Base-by-base conservation (phyloP, 2,329 filamentous ascomycete genomes). In the Botrytis elliptica region DNA sequence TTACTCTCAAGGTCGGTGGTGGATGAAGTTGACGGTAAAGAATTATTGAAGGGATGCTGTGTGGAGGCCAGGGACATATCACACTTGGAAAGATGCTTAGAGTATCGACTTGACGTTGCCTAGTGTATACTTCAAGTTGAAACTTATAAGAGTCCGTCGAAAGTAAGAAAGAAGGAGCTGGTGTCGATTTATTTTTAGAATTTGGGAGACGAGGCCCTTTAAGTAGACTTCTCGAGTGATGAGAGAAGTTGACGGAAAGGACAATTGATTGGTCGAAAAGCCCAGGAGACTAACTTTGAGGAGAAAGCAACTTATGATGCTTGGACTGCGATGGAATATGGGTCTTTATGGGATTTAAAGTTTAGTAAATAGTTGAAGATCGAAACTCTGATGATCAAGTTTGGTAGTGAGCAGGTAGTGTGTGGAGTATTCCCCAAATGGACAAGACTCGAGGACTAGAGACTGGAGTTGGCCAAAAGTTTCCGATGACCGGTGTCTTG, bases 41-140 rank as follows among this genome's bases (percentile, higher is more conserved):
- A 42, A 44, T 73, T 65, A 55, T 73, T 65, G 71, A 76, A 77
- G 74, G 73, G 73, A 71, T 78, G 77, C 74, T 78, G 78, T 72
- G 77, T 75, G 68, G 79, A 78, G 77, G 79, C 79, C 79, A 81
- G 79, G 77, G 80, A 81, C 80, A 81, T 82, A 79, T 79, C 81
- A 81, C 76, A 73, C 73, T 57, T 76, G 77, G 74, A 70, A 46
- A 66, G 69, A 71, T 29, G n/a, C 22, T 49, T 49, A 3, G 8
- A 40, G n/a, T 49, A 42, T 40, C 67, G 42, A 49, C 55, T 73
- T 57, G 73, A 75, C 69, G 72, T 75, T 76, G 67, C 33, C 52
- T 57, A 57, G 49, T 38, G 33, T 57, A 33, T 29, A 57, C 14
- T 57, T 57, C n/a, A 16, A 18, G 52, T 18, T 7, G 52, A 57